Evolutionary conservation across 345 rosid genomes (phyloP).

Genomic region (Psidium guajava): DNA sequence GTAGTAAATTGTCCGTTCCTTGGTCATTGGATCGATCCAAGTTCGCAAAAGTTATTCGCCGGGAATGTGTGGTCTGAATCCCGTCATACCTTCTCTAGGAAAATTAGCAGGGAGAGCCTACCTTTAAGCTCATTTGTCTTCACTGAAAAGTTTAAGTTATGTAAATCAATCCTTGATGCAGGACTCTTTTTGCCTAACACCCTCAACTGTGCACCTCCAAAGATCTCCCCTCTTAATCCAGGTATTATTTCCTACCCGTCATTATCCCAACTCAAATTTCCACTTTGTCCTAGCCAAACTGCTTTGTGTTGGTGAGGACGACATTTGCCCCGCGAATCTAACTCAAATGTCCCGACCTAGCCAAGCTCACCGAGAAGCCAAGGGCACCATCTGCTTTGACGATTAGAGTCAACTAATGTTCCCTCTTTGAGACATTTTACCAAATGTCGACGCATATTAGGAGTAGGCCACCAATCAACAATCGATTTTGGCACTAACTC

Average conservation of each 20-base stretch:
- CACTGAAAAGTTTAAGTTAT: not conserved
- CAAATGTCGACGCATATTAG: fast-evolving
- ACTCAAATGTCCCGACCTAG: not conserved
- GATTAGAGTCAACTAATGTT: not conserved
- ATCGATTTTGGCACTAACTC: not conserved
- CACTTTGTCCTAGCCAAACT: not conserved
- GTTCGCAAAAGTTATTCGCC: not conserved
- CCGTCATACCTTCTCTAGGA: not conserved
- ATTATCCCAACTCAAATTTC: not conserved
- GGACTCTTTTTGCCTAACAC: not conserved
- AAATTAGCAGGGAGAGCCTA: not conserved
- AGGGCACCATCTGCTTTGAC: not conserved
- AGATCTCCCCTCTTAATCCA: not conserved
- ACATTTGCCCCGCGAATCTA: not conserved
- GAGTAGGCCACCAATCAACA: not conserved
- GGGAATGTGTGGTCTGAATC: not conserved
- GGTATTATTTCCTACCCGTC: not conserved
- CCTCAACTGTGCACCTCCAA: not conserved
- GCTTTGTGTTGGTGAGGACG: not conserved
- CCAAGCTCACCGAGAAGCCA: not conserved
- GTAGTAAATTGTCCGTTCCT: not conserved
- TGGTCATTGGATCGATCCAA: fast-evolving
- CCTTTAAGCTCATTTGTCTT: not conserved
- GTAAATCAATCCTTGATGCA: not conserved
- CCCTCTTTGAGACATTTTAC: not conserved